phyloP scores from a whole-genome alignment of 2,329 filamentous ascomycete genomes.

The Tolypocladium tundrense region DNA sequence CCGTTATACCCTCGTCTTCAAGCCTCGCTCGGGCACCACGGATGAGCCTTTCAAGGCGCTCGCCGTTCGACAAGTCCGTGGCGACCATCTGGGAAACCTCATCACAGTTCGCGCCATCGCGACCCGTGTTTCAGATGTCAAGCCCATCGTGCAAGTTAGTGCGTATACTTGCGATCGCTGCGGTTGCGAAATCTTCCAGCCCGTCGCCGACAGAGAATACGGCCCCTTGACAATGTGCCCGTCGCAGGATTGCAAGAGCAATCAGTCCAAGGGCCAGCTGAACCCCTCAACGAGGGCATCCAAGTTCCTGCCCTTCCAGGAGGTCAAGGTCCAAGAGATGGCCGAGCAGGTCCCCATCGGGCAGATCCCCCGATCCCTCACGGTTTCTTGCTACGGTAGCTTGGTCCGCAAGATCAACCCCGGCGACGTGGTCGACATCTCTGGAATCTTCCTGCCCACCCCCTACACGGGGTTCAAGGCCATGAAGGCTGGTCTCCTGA shows the following conservation, averaged over 20 bases:
- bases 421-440: conserved; percentile 87
- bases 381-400: conserved; percentile 79
- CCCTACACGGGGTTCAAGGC: conserved; percentile 99
- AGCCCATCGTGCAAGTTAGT: conserved; percentile 94
- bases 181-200: conserved; percentile 95
- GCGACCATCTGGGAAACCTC: conserved; percentile 83
- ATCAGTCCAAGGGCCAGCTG: conserved; percentile 87
- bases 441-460: conserved; percentile 91
- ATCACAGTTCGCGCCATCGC: conserved; percentile 93
- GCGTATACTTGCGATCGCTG: conserved; percentile 97
- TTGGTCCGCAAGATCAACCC: conserved; percentile 82
- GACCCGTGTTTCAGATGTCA: conserved; percentile 93
- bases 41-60: conserved; percentile 56
- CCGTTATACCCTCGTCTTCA: conserved; percentile 93
- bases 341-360: conserved; percentile 98
- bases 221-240: conserved; percentile 79
- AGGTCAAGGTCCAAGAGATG: conserved; percentile 97
- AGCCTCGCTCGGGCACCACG: conserved; percentile 67
- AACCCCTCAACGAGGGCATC: conserved; percentile 92
- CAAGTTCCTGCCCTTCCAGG: conserved; percentile 95
- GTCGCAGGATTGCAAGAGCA: conserved; percentile 79
- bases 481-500: conserved; percentile 89
- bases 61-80: conserved; percentile 87
- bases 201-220: conserved; percentile 82
- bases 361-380: conserved; percentile 88